phyloP scores from a whole-genome alignment of 352 stramenopile species.

The Globisporangium iwayamae region DNA sequence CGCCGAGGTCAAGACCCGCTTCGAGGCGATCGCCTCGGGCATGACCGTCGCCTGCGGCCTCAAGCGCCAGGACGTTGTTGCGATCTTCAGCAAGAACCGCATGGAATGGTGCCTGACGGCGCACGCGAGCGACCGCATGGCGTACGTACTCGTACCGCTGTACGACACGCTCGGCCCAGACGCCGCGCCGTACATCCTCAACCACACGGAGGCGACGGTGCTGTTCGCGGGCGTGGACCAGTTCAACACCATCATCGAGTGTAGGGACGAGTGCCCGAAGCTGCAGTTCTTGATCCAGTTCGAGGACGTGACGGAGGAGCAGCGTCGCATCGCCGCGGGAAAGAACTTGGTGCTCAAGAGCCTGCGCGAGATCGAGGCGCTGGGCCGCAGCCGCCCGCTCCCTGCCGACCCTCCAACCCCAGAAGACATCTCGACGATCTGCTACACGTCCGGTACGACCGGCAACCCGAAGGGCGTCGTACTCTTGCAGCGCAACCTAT shows the following conservation, averaged over 20 bases:
- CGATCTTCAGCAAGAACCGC: slow-evolving; percentile 72
- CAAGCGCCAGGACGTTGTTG: slow-evolving; percentile 48
- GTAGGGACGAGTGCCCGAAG: slow-evolving; percentile 41
- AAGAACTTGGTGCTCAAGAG: slow-evolving; percentile 41
- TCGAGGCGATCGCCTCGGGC: slow-evolving; percentile 39
- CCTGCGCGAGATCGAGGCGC: slow-evolving; percentile 33
- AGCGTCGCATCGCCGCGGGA: slow-evolving; percentile 20
- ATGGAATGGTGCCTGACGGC: slow-evolving; percentile 58
- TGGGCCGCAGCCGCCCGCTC: slow-evolving; percentile 36
- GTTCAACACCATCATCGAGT: slow-evolving; percentile 57
- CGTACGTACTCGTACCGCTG: slow-evolving; percentile 64
- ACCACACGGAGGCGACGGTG: slow-evolving; percentile 64
- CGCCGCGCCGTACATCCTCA: slow-evolving; percentile 66
- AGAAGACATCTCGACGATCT: slow-evolving; percentile 91
- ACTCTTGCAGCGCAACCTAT: slow-evolving; percentile 87
- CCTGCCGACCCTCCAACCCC: slow-evolving; percentile 46
- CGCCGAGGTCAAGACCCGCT: slow-evolving; percentile 34
- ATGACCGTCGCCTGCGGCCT: slow-evolving; percentile 28
- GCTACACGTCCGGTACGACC: slow-evolving; percentile 95
- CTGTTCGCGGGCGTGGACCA: slow-evolving; percentile 57
- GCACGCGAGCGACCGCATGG: slow-evolving; percentile 61
- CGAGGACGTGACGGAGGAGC: slow-evolving; percentile 37
- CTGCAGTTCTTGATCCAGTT: slow-evolving; percentile 59
- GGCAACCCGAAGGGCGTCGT: slow-evolving; percentile 96
- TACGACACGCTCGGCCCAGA: slow-evolving; percentile 80